Base-by-base conservation (phyloP, 805 yeast genomes). In the Torulaspora quercuum region DNA sequence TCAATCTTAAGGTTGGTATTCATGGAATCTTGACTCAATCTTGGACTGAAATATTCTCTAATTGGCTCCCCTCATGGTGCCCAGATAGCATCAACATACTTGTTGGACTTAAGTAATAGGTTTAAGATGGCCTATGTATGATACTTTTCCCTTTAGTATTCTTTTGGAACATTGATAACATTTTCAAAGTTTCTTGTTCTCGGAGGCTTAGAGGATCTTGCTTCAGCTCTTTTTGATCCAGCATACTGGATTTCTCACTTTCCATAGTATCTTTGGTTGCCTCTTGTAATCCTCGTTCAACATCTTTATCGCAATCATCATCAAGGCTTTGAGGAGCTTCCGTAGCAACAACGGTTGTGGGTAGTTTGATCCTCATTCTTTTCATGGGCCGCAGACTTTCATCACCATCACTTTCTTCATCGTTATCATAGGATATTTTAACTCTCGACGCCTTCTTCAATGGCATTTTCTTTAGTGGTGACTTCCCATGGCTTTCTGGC, bases 361-460 rank as follows among this genome's bases (percentile, higher is more conserved):
- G 48, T 12, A 44, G 9, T 31, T 33, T 42, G 24, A 36, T 32
- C 28, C 31, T 41, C 40, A 43, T 44, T 22, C 42, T 49, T 30
- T 45, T 44, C 23, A 26, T 37, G 10, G 44, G 35, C 11, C 17
- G 48, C 2, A 45, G 46, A 8, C 49, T 50, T 2, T 44, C 59
- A 7, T 52, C 62, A 5, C 53, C 69, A 2, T 63, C 73, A 1
- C 54, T 71, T 4, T 63, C 71, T 1, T 63, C 73, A 1, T 55
- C 72, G 3, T 64, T 70, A 6, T 55, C 68, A 42, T 68, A 61
- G 19, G 47, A 51, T 13, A 72, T 46, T 33, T 50, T 64, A 1
- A 67, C 64, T 26, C 55, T 52, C 18, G 59, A 47, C 33, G 57
- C 56, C 44, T 51, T 62, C 44, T 50, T 56, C 29, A 11, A 7